Percentiles rank a stretch among this genome's conserved stretches.
These are phyloP conservation scores for Volvox reticuliferus DNA, from an alignment of 139 green algal species.

Conservation along the genomic window DNA sequence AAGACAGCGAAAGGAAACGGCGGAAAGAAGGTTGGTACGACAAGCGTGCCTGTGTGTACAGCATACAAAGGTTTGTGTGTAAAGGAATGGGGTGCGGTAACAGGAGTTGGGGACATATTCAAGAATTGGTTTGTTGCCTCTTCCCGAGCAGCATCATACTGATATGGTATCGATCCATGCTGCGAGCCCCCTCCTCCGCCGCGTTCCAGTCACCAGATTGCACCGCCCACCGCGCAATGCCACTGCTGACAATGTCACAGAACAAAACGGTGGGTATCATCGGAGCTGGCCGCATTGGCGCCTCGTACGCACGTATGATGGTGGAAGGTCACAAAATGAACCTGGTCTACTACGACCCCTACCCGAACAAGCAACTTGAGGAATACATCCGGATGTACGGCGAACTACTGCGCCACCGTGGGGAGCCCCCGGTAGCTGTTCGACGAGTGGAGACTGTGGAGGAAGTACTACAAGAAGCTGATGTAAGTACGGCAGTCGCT, in stretches of 20 bases:
- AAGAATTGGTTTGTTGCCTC: too few species aligned
- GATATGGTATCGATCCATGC: too few species aligned
- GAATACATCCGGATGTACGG: slow-evolving; percentile 82
- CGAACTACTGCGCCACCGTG: slow-evolving; percentile 83
- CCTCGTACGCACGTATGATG: slow-evolving; percentile 98
- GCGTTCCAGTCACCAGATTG: too few species aligned
- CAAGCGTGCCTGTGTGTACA: too few species aligned
- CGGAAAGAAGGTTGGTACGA: too few species aligned
- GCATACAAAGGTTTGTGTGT: too few species aligned
- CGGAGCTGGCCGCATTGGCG: slow-evolving; percentile 94
- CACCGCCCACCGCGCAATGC: too few species aligned
- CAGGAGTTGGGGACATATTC: too few species aligned
- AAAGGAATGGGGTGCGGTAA: too few species aligned
- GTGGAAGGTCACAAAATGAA: slow-evolving; percentile 99
- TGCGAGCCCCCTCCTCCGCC: too few species aligned
- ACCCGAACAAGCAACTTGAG: slow-evolving; percentile 90
- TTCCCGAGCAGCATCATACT: too few species aligned
- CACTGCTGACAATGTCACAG: slow-evolving; percentile 54
- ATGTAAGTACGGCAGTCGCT: slow-evolving; percentile 75
- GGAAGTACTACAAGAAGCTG: slow-evolving; percentile 89
- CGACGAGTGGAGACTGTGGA: slow-evolving; percentile 87
- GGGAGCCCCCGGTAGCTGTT: slow-evolving; percentile 83
- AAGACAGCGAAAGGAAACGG: too few species aligned
- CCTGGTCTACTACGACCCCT: slow-evolving; percentile 97
- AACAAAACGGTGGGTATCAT: slow-evolving; percentile 97